A percentile compares a stretch with the other conserved stretches of the same genome.
Evolutionary conservation across 352 stramenopile species (phyloP).

Genomic region (Peronospora destructor): DNA sequence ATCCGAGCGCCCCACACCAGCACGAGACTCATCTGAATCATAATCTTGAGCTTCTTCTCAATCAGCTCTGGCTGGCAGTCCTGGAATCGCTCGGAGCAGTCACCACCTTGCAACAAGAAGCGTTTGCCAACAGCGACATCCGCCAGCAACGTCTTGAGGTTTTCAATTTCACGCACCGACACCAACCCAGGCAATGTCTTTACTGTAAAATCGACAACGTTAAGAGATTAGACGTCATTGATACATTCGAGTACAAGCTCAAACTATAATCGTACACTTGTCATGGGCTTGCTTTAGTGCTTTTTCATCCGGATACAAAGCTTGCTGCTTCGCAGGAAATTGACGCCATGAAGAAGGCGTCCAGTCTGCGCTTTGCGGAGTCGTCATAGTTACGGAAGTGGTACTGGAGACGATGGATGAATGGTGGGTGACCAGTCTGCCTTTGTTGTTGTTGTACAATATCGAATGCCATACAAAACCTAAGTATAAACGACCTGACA

Average conservation of each 20-base stretch:
- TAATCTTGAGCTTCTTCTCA: conserved; percentile 91
- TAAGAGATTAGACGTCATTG: not conserved
- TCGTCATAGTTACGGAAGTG: conserved; percentile 6
- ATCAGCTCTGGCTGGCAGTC: conserved; percentile 83
- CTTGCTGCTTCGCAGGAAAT: conserved; percentile 80
- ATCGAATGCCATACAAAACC: too few species aligned
- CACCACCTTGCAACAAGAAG: conserved; percentile 97
- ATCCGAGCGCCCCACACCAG: conserved; percentile 96
- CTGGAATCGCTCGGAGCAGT: conserved; percentile 97
- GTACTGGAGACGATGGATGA: too few species aligned
- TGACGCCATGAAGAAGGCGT: conserved; percentile 66
- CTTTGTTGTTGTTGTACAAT: too few species aligned
- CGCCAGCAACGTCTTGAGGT: conserved; percentile 86
- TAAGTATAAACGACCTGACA: too few species aligned
- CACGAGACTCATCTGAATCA: conserved; percentile 96
- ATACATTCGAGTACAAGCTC: not conserved
- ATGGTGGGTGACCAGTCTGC: too few species aligned
- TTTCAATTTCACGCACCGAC: conserved; percentile 93
- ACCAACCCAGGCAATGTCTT: conserved; percentile 87
- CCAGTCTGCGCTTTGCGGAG: conserved; percentile 26
- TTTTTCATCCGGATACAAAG: conserved; percentile 54
- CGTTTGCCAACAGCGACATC: conserved; percentile 93
- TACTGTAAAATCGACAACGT: conserved; percentile 31
- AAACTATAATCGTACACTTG: conserved; percentile 40
- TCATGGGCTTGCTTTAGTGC: conserved; percentile 66